Percentiles rank a stretch among this genome's conserved stretches.
phyloP scores from a whole-genome alignment of 176 grass and related monocot species.

The Tillandsia leiboldiana region DNA sequence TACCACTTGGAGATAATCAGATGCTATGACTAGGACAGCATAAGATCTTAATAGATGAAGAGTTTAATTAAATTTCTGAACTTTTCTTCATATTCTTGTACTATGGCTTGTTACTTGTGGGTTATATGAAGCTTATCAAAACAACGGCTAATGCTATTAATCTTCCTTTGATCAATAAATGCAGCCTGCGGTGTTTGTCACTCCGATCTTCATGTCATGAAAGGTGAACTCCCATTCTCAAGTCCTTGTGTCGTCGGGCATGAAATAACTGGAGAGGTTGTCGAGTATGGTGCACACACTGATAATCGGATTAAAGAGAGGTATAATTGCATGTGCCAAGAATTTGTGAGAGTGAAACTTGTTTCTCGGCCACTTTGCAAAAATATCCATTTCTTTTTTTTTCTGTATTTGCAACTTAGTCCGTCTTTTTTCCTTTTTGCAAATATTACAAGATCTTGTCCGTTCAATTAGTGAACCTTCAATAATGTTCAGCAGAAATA shows the following conservation, averaged over 20 bases:
- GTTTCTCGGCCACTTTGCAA: background rate
- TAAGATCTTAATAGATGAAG: no score
- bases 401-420: background rate
- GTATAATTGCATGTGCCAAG: slow-evolving; percentile 25
- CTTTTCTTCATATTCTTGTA: no score
- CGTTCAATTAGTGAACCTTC: background rate
- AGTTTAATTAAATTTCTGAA: no score
- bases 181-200: slow-evolving; percentile 90
- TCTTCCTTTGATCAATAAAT: slow-evolving; percentile 11
- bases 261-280: slow-evolving; percentile 97
- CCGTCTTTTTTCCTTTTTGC: background rate
- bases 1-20: no score
- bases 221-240: slow-evolving; percentile 86
- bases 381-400: background rate
- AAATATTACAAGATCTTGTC: background rate
- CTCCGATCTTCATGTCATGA: slow-evolving; percentile 92
- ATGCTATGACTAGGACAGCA: no score
- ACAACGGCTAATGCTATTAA: background rate
- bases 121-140: background rate
- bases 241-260: slow-evolving; percentile 86
- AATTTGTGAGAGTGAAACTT: background rate
- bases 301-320: slow-evolving; percentile 49
- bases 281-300: slow-evolving; percentile 71
- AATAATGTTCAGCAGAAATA: background rate
- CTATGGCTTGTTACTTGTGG: background rate